phyloP scores from a whole-genome alignment of 2,329 filamentous ascomycete species.

The Aspergillus unguis region DNA sequence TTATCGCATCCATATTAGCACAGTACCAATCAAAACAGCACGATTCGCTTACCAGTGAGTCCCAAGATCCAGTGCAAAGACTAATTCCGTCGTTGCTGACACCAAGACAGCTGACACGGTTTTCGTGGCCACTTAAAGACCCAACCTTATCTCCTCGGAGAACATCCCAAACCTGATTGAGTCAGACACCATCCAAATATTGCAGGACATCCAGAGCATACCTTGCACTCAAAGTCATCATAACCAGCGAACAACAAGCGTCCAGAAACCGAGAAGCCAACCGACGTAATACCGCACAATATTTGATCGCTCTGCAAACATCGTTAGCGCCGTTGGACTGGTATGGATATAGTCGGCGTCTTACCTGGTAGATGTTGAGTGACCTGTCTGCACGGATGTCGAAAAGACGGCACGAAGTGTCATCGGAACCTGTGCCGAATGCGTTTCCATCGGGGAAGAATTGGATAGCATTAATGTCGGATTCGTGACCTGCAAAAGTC shows the following conservation, averaged over 20 bases:
- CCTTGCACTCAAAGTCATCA: slow-evolving; percentile 99
- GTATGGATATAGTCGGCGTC: slow-evolving; percentile 22
- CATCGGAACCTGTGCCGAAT: slow-evolving; percentile 95
- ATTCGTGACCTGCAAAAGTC: slow-evolving; percentile 97
- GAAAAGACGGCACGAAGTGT: slow-evolving; percentile 94
- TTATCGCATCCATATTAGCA: slow-evolving; percentile 17
- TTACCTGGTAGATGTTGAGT: slow-evolving; percentile 65
- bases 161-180: slow-evolving; percentile 85
- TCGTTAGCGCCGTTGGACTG: slow-evolving; percentile 8
- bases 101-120: slow-evolving; percentile 96
- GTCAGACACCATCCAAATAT: not conserved
- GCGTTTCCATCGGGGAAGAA: slow-evolving; percentile 99
- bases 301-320: slow-evolving; percentile 83
- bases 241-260: slow-evolving; percentile 94
- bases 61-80: slow-evolving; percentile 98
- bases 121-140: slow-evolving; percentile 94
- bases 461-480: slow-evolving; percentile 98
- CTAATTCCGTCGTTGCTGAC: slow-evolving; percentile 99
- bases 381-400: slow-evolving; percentile 93
- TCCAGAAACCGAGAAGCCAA: slow-evolving; percentile 95
- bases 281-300: slow-evolving; percentile 95
- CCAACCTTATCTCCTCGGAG: slow-evolving; percentile 96
- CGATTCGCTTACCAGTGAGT: slow-evolving; percentile 76
- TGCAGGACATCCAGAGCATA: slow-evolving; percentile 44
- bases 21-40: not conserved